Base-by-base conservation (phyloP, 176 grass and related monocot genomes). In the Hsuehochloa calcarea region DNA sequence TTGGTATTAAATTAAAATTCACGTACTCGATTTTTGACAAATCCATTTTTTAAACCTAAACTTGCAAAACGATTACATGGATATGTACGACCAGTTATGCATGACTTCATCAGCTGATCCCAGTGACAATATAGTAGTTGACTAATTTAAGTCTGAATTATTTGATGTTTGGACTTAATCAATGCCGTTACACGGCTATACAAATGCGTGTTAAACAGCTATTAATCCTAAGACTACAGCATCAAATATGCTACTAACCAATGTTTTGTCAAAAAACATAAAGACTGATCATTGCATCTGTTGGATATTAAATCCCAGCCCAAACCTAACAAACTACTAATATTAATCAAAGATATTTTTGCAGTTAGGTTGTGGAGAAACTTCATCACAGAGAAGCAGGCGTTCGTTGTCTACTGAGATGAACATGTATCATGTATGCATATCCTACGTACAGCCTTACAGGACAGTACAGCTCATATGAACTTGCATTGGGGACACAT, bases 391-490 rank as follows among this genome's bases (percentile, higher is more conserved):
- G 27, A 62, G 55, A 72, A 70, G 34, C n/a, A 67, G 38, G 50
- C 1, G 38, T 63, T 66, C 22, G 34, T 58, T 75, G 23, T 50
- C 82, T 65, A 39, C 54, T 62, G 38, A 75, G 49, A 74, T 89
- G 77, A 75, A 65, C 70, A 67, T 39, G 81, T 73, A 75, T 22
- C 34, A 87, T 85, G 50, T 45, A 25, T 70, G 34, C 56, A 70
- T 61, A 70, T 85, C 44, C 27, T 14, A 73, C 65, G 10, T 62
- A 55, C 78, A 67, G 22, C n/a, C 50, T 51, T 77, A n/a, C 25
- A 68, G 62, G 16, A 68, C 44, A 52, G 65, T 63, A 86, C 88
- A 90, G 58, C 84, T 86, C 84, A 87, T 49, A 65, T 83, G 74
- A 73, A 72, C 66, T 83, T 79, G 84, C 74, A 69, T 10, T 64